These are phyloP conservation scores for Lolium perenne DNA, from an alignment of 176 grass and related monocot species.

Conservation along the genomic window DNA sequence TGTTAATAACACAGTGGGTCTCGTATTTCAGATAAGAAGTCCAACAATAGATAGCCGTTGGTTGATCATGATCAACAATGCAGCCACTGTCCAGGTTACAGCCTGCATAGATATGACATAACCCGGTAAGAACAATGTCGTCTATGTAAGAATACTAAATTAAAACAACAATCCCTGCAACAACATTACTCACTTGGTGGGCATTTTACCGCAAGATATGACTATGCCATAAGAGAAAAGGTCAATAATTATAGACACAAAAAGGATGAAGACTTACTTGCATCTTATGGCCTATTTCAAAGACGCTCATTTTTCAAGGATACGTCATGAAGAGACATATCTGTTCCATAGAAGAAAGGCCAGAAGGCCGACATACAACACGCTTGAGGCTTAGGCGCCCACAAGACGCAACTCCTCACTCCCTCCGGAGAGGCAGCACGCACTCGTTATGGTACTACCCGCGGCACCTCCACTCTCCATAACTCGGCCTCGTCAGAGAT, in stretches of 20 bases:
- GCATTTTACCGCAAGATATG: neutral
- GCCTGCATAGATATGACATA: constrained; percentile 51
- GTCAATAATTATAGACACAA: neutral
- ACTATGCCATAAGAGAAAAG: neutral
- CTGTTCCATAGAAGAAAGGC: no score
- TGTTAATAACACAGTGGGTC: constrained; percentile 60
- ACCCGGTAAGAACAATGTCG: neutral
- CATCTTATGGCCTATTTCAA: constrained; percentile 72
- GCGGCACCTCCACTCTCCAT: no score
- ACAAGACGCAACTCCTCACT: no score
- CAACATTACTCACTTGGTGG: neutral
- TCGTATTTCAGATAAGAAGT: constrained; percentile 79
- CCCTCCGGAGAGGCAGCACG: no score
- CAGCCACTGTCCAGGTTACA: constrained; percentile 83
- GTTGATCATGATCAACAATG: constrained; percentile 87
- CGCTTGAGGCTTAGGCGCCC: no score
- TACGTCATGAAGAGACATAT: no score
- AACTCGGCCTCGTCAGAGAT: no score
- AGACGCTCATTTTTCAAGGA: constrained; percentile 96
- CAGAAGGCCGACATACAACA: no score
- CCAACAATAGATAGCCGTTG: constrained; percentile 86
- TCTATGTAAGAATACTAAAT: neutral
- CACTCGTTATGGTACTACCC: no score
- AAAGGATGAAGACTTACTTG: constrained; percentile 57
- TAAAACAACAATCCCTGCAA: neutral